Evolutionary conservation across 2,329 filamentous ascomycete genomes (phyloP), one percentile per base, ranked within the genome.

Genomic region (Botrytis porri): DNA sequence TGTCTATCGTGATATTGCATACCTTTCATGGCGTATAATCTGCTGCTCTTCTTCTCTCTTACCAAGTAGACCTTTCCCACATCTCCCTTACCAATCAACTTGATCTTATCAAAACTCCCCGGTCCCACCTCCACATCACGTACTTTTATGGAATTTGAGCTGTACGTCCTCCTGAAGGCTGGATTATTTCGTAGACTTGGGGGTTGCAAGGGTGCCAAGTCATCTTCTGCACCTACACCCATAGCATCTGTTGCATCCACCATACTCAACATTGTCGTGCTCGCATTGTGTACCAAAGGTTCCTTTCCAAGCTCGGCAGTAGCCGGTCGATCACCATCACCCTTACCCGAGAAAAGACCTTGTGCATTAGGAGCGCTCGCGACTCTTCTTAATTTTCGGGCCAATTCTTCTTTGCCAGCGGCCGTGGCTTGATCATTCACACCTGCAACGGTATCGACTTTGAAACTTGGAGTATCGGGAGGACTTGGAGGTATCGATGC

Each of bases 1-100:
- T 20, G 3, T 37, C 20, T 1, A 63, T 59, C 66, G 29, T 48
- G 16, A 7, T 43, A 25, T 71, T 74, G 82, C 86, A 78, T 82
- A 98, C 95, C 95, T 85, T 99, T 99, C 96, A 99, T 99, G 71
- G 96, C 96, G 84, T 98, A 99, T 69, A 99, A 84, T 77, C 96
- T 89, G 78, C 90, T 91, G 80, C 95, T 97, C 88, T 98, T 98
- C 89, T 99, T 99, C 84, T 99, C 96, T 77, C 94, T 89, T 69
- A 99, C 96, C 77, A 99, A 85, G 81, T 99, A 99, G 1, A 99
- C 96, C 85, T 99, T 99, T 75, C 96, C 96, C 37, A 99, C 96
- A 83, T 99, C 96, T 73, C 96, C 96, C 85, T 99, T 99, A 73
- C 96, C 96, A 80, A 99, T 98, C 83, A 99, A 88, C 83, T 99